A percentile compares a stretch with the other conserved stretches of the same genome.
phyloP scores from a whole-genome alignment of 2,329 filamentous ascomycete genomes.

The Colletotrichum eremochloae region DNA sequence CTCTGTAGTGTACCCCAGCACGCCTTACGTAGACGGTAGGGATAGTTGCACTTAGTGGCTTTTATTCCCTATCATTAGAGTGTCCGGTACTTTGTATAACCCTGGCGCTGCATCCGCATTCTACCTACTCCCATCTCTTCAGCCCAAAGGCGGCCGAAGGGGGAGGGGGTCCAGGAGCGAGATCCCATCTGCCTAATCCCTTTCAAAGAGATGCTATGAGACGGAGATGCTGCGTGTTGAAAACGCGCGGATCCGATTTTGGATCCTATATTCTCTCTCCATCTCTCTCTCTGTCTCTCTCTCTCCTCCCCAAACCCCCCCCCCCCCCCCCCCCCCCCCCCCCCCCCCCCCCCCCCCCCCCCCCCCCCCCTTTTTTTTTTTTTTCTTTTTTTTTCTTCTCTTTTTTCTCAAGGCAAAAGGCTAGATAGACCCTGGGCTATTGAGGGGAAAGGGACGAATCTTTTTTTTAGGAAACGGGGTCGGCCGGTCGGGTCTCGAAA shows the following conservation, averaged over 20 bases:
- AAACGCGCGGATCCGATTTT: neutral
- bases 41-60: slow-evolving; percentile 15
- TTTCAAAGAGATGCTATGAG: neutral
- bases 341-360: no score
- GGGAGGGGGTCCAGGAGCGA: no score
- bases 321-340: no score
- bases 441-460: neutral
- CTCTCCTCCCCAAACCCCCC: no score
- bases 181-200: neutral
- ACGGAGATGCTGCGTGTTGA: slow-evolving; percentile 4
- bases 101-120: neutral
- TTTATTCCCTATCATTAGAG: neutral
- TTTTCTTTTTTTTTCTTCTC: no score
- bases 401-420: neutral
- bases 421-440: neutral
- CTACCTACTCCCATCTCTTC: neutral
- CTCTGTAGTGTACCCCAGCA: neutral
- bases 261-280: neutral
- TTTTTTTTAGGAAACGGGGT: neutral
- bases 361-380: no score
- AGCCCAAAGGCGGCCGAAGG: neutral
- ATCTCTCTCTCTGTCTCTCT: no score
- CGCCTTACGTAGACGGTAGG: slow-evolving; percentile 23
- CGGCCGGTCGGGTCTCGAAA: neutral
- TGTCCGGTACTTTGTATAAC: neutral